Evolutionary conservation across 31 red algal species (phyloP).

Genomic region (Porphyra umbilicalis): DNA sequence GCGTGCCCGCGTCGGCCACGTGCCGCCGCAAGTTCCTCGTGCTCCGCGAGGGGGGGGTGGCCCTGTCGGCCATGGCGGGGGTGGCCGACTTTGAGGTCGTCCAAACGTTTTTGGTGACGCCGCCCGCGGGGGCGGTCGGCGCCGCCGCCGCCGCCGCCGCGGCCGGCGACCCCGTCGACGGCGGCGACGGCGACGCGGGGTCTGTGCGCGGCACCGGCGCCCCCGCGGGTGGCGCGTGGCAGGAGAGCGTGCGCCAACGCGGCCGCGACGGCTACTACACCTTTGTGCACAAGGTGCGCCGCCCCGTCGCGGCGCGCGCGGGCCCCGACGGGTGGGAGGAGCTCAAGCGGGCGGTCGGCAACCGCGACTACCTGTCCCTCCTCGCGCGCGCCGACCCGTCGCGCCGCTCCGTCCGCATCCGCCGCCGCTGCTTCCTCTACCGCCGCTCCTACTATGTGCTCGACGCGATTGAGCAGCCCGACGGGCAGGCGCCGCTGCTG

Average conservation of each 20-base stretch:
- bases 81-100: slow-evolving; percentile 45
- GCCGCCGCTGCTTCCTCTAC: slow-evolving; percentile 50
- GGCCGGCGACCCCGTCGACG: too few relatives aligned
- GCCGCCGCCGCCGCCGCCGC: not conserved
- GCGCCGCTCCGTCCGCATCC: slow-evolving; percentile 21
- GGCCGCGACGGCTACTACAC: slow-evolving; percentile 32
- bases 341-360: slow-evolving; percentile 42
- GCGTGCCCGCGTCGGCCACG: slow-evolving; percentile 38
- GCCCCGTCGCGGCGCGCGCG: not conserved
- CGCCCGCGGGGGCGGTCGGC: not conserved
- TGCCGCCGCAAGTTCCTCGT: slow-evolving; percentile 57
- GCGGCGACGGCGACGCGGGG: too few relatives aligned
- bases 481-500: slow-evolving; percentile 16
- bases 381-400: slow-evolving; percentile 35
- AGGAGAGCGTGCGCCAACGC: slow-evolving; percentile 49
- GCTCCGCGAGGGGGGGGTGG: not conserved
- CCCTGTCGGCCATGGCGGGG: not conserved
- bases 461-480: slow-evolving; percentile 12
- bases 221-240: not conserved
- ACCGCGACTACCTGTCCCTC: slow-evolving; percentile 37
- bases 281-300: slow-evolving; percentile 44
- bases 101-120: slow-evolving; percentile 35
- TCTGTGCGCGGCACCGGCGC: too few relatives aligned
- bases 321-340: not conserved
- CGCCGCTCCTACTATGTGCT: slow-evolving; percentile 43